These are phyloP conservation scores for Monocercomonoides exilis DNA, from an alignment of 78 protist genomes.

Conservation along the genomic window DNA sequence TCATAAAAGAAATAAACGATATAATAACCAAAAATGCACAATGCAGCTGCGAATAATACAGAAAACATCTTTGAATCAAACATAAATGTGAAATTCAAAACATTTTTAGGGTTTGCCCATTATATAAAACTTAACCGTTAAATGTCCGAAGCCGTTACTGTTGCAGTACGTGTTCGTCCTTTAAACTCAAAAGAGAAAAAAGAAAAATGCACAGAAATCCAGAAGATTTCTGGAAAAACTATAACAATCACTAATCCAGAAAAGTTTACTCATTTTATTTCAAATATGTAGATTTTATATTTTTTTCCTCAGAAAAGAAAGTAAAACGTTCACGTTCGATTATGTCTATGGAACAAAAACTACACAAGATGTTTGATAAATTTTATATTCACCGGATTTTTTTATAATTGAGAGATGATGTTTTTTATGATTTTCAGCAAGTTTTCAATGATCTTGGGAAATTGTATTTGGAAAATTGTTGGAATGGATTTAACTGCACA, in stretches of 20 bases:
- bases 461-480: not conserved
- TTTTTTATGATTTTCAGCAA: not conserved
- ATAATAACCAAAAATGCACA: no score
- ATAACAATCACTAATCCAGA: not conserved
- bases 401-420: not conserved
- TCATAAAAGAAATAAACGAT: no score
- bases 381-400: not conserved
- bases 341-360: not conserved
- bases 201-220: not conserved
- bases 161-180: slow-evolving; percentile 19
- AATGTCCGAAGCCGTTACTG: slow-evolving; percentile 2
- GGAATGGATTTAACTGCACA: slow-evolving; percentile 32
- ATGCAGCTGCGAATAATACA: no score
- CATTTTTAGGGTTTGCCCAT: no score
- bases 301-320: not conserved
- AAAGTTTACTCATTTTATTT: not conserved
- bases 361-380: not conserved
- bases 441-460: not conserved
- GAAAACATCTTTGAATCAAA: no score
- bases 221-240: not conserved
- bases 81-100: no score
- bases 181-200: not conserved
- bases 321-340: not conserved
- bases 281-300: not conserved
- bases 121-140: no score